Evolutionary conservation across 306 rosid genomes (phyloP).

Genomic region (Pyrus pyrifolia): DNA sequence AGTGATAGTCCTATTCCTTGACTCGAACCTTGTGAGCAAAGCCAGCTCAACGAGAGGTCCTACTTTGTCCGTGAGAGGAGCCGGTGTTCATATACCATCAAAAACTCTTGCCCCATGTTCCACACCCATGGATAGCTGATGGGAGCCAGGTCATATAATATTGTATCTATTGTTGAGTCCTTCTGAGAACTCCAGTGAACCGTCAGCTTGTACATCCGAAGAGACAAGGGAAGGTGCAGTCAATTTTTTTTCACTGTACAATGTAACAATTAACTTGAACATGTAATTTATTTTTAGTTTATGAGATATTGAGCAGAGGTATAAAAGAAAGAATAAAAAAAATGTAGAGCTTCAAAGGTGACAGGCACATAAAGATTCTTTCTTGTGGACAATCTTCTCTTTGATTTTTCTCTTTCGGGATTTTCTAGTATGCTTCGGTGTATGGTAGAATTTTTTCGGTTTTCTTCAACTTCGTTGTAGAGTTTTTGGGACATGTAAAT

Average conservation of each 20-base stretch:
- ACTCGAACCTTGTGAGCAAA: constrained; percentile 67
- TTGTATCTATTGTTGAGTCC: constrained; percentile 20
- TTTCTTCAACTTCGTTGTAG: too few relatives aligned
- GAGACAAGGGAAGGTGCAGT: constrained; percentile 20
- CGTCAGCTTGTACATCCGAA: constrained; percentile 21
- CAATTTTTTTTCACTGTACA: constrained; percentile 24
- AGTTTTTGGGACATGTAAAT: background rate
- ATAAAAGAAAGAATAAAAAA: constrained; percentile 25
- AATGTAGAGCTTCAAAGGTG: constrained; percentile 7
- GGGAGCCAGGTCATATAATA: constrained; percentile 16
- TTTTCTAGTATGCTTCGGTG: too few relatives aligned
- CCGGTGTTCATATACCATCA: constrained; percentile 39
- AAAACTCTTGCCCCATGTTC: constrained; percentile 39
- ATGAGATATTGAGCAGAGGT: constrained; percentile 21
- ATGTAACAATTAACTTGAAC: constrained; percentile 35
- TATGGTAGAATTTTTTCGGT: too few relatives aligned
- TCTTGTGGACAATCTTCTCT: background rate
- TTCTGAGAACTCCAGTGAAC: constrained; percentile 19
- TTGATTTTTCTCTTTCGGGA: background rate
- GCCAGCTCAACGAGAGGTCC: constrained; percentile 60
- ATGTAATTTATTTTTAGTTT: constrained; percentile 33
- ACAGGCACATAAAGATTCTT: background rate
- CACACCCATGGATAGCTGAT: constrained; percentile 27
- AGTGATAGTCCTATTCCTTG: constrained; percentile 66
- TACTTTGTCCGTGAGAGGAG: constrained; percentile 57